A percentile compares a stretch with the other conserved stretches of the same genome.
These are phyloP conservation scores for Blastocrithidia nonstop DNA, from an alignment of 208 protist species.

Conservation along the genomic window DNA sequence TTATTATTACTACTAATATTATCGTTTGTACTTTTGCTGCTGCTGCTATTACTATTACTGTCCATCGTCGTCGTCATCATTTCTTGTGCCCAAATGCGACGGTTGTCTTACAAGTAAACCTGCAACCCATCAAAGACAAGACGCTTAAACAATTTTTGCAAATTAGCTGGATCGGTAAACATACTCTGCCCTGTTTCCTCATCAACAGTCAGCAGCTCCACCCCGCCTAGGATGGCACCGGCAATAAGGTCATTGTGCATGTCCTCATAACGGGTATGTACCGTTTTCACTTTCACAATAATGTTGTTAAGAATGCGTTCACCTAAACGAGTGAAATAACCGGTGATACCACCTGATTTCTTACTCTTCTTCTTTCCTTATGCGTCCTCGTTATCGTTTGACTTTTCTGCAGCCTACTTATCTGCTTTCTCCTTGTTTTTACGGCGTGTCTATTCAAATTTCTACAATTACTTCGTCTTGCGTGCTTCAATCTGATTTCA, in stretches of 20 bases:
- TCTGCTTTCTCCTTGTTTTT: conserved; percentile 10
- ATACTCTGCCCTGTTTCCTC: conserved; percentile 36
- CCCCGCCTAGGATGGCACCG: conserved; percentile 51
- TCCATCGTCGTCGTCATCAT: too few relatives aligned
- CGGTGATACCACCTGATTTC: conserved; percentile 6
- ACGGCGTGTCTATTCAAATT: conserved; percentile 55
- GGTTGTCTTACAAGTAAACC: conserved; percentile 74
- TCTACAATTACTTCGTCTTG: conserved; percentile 44
- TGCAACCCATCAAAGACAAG: conserved; percentile 56
- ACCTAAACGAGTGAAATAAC: conserved; percentile 57
- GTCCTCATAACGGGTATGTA: conserved; percentile 82
- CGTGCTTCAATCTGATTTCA: conserved; percentile 22
- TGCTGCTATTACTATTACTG: too few relatives aligned
- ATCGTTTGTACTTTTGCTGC: conserved; percentile 6
- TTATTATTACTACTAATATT: too few relatives aligned
- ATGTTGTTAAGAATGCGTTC: conserved; percentile 83
- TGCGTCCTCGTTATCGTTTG: conserved; percentile 2
- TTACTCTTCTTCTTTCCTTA: neutral
- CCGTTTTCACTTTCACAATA: conserved; percentile 58
- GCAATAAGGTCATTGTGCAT: conserved; percentile 26
- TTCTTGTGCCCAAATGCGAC: conserved; percentile 6
- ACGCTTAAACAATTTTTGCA: conserved; percentile 51
- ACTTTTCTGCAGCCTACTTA: conserved; percentile 3
- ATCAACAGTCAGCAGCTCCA: conserved; percentile 67
- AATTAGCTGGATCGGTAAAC: conserved; percentile 51